These are phyloP conservation scores for Thalassiosira exigua DNA, from an alignment of 352 stramenopile species.

Conservation along the genomic window DNA sequence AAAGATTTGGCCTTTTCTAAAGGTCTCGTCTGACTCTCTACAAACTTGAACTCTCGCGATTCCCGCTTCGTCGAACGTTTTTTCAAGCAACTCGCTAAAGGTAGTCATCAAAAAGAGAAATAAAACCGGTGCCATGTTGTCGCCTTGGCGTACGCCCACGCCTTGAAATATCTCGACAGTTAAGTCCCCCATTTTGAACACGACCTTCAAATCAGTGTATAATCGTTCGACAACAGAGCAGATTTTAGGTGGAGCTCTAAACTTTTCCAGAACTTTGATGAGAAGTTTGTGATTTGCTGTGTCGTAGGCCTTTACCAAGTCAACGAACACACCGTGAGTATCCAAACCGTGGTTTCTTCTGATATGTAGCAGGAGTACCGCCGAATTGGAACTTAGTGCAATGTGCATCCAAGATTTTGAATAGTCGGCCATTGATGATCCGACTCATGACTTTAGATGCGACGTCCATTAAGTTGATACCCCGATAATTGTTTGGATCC, in stretches of 20 bases:
- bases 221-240: slow-evolving; percentile 12
- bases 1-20: neutral
- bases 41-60: neutral
- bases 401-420: slow-evolving; percentile 22
- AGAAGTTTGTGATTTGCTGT: slow-evolving; percentile 46
- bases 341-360: slow-evolving; percentile 29
- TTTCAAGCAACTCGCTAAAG: slow-evolving; percentile 19
- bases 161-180: slow-evolving; percentile 22
- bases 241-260: slow-evolving; percentile 35
- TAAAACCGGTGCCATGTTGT: slow-evolving; percentile 44
- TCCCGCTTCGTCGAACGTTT: neutral
- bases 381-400: slow-evolving; percentile 48
- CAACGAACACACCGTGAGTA: slow-evolving; percentile 36
- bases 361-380: slow-evolving; percentile 31
- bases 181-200: slow-evolving; percentile 31
- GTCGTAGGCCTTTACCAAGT: slow-evolving; percentile 61
- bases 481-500: slow-evolving; percentile 41
- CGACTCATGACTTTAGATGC: slow-evolving; percentile 39
- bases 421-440: slow-evolving; percentile 24
- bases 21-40: neutral
- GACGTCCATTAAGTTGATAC: slow-evolving; percentile 42
- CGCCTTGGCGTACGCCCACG: slow-evolving; percentile 45
- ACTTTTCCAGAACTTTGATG: slow-evolving; percentile 29
- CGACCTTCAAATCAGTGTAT: slow-evolving; percentile 23
- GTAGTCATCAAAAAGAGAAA: slow-evolving; percentile 47